phyloP scores from a whole-genome alignment of 805 yeast species.

The Starmerella etchellsii region DNA sequence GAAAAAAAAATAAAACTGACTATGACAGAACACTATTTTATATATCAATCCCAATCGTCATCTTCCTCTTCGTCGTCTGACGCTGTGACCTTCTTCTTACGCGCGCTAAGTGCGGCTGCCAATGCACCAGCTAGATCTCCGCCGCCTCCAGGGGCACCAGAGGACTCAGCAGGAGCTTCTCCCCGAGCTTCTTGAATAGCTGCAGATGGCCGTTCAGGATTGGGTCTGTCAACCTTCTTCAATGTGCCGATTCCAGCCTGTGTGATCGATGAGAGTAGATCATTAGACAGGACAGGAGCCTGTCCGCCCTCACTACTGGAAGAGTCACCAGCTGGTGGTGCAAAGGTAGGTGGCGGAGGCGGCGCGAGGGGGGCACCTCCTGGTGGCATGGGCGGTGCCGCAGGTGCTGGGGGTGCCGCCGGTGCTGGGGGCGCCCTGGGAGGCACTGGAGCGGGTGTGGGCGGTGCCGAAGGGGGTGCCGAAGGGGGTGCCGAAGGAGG shows the following conservation, averaged over 20 bases:
- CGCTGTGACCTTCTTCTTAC: slow-evolving; percentile 69
- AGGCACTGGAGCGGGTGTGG: slow-evolving; percentile 23
- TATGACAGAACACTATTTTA: no score
- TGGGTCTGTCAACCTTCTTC: slow-evolving; percentile 69
- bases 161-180: slow-evolving; percentile 33
- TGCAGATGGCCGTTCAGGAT: slow-evolving; percentile 66
- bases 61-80: slow-evolving; percentile 78
- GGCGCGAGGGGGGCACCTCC: slow-evolving; percentile 9
- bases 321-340: slow-evolving; percentile 29
- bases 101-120: slow-evolving; percentile 68
- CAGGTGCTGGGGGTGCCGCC: slow-evolving; percentile 24
- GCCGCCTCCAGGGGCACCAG: slow-evolving; percentile 29
- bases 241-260: slow-evolving; percentile 61
- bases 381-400: slow-evolving; percentile 25
- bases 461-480: slow-evolving; percentile 4
- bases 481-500: slow-evolving; percentile 23
- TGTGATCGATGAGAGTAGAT: slow-evolving; percentile 68
- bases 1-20: no score
- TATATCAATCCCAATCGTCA: slow-evolving; percentile 46
- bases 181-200: slow-evolving; percentile 61
- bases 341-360: slow-evolving; percentile 24
- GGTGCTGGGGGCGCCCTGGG: slow-evolving; percentile 21
- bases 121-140: slow-evolving; percentile 62
- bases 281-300: slow-evolving; percentile 14
- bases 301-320: slow-evolving; percentile 44